These are phyloP conservation scores for Neovahlkampfia damariscottae DNA, from an alignment of 78 protist genomes.

Conservation along the genomic window DNA sequence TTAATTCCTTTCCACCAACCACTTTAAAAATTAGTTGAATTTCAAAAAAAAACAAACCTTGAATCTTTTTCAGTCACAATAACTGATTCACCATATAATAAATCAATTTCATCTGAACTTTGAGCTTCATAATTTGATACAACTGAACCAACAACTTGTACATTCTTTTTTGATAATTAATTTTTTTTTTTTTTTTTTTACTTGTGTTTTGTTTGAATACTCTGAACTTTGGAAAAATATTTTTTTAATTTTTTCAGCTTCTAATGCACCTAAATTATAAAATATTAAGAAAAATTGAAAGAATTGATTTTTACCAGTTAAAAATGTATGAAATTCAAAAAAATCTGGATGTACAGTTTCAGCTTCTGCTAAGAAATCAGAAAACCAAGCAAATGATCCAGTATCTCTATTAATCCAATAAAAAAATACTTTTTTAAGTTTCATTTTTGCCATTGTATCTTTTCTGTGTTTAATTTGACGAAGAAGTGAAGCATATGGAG, in stretches of 20 bases:
- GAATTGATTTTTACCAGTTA: constrained; percentile 59
- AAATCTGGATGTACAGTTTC: constrained; percentile 36
- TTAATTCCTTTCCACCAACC: constrained; percentile 9
- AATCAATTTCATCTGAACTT: constrained; percentile 31
- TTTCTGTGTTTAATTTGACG: constrained; percentile 42
- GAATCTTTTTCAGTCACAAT: background rate
- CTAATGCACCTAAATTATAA: too few species aligned
- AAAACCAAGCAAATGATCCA: constrained; percentile 59
- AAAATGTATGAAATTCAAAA: constrained; percentile 44
- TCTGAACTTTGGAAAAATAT: constrained; percentile 44
- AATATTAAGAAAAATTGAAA: too few species aligned
- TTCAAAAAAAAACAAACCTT: too few species aligned
- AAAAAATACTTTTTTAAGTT: constrained; percentile 49
- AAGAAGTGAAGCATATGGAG: constrained; percentile 79
- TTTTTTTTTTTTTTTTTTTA: too few species aligned
- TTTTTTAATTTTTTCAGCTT: constrained; percentile 43
- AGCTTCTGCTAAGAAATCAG: constrained; percentile 22
- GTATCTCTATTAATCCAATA: constrained; percentile 58
- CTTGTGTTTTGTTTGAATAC: background rate
- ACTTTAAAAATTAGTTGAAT: too few species aligned
- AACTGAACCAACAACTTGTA: background rate
- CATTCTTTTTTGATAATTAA: background rate
- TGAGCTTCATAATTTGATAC: constrained; percentile 5
- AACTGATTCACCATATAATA: background rate
- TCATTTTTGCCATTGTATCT: background rate